Evolutionary conservation across 257 asterid species (phyloP).

Genomic region (Solanum commersonii): DNA sequence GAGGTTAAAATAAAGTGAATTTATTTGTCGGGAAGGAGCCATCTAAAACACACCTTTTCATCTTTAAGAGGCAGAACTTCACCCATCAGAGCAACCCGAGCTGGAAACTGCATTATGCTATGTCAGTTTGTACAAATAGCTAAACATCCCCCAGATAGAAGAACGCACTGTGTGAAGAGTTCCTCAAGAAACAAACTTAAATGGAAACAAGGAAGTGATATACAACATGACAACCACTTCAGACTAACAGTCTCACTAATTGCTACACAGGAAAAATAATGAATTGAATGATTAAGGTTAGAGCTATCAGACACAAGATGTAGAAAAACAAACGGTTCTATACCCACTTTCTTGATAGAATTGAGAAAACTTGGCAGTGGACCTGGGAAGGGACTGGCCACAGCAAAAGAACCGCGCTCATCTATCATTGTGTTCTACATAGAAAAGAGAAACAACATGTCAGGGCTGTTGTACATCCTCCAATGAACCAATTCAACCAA

Average conservation of each 20-base stretch:
- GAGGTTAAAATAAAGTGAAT: background rate
- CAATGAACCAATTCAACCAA: background rate
- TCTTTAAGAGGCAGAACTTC: constrained; percentile 57
- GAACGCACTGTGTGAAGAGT: background rate
- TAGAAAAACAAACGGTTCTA: background rate
- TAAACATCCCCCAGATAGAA: background rate
- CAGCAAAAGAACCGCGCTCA: constrained; percentile 87
- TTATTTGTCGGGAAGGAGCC: background rate
- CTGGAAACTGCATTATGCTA: constrained; percentile 50
- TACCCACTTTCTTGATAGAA: constrained; percentile 52
- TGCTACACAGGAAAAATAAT: background rate
- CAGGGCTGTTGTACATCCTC: background rate
- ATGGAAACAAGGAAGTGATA: background rate
- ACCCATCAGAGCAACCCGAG: constrained; percentile 83
- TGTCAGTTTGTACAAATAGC: background rate
- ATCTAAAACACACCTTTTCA: constrained; percentile 45
- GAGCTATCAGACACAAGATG: background rate
- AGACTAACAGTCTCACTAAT: background rate
- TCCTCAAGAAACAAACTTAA: background rate
- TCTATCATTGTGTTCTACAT: constrained; percentile 74
- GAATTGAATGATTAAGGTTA: background rate
- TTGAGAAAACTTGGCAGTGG: constrained; percentile 49
- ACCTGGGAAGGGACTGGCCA: constrained; percentile 70
- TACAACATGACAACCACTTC: background rate
- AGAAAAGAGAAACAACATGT: background rate